Evolutionary conservation across 2,329 filamentous ascomycete species (phyloP), one percentile per base, ranked within the genome.

Genomic region (Penicillium sp.): DNA sequence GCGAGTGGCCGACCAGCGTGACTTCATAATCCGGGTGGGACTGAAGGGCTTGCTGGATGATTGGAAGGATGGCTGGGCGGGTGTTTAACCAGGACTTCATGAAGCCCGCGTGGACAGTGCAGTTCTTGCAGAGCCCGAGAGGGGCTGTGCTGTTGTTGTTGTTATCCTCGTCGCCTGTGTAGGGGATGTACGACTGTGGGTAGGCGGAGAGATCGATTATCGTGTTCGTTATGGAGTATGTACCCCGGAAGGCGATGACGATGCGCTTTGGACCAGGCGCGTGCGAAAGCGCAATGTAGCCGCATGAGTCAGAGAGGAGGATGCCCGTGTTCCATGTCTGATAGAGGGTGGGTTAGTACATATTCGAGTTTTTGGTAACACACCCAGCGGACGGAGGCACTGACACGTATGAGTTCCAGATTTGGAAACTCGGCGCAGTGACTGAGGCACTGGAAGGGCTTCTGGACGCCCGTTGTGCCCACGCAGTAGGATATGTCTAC

Each of bases 401-500:
- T 61, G 69, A 84, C 83, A 40, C 84, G 87, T 59, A 95, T 81
- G 35, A 99, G 83, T 62, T 91, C 88, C 66, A 98, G 87, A 3
- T 83, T 81, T 1, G 90, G 86, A 63, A 98, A 97, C 58, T 97
- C 92, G 39, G 81, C 80, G 77, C 95, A 99, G 65, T 91, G 89
- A 59, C 90, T 95, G 14, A 88, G 84, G 76, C 95, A 99, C 35
- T 83, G 78, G 74, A 99, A 99, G 0, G 95, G 95, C 65, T 88
- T 87, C 51, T 83, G 82, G 61, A 99, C 88, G 40, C 94, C 95
- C 0, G 90, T 89, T 5, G 85, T 88, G 61, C 93, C 92, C 59
- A 98, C 90, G 75, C 95, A 99, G 78, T 98, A 98, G 50, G 92
- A 82, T 60, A 98, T 95, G 74, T 99, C 95, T 62, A 97, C 94